These are phyloP conservation scores for Dryadomyces sulphureus DNA, from an alignment of 2,329 filamentous ascomycete genomes.

Conservation along the genomic window DNA sequence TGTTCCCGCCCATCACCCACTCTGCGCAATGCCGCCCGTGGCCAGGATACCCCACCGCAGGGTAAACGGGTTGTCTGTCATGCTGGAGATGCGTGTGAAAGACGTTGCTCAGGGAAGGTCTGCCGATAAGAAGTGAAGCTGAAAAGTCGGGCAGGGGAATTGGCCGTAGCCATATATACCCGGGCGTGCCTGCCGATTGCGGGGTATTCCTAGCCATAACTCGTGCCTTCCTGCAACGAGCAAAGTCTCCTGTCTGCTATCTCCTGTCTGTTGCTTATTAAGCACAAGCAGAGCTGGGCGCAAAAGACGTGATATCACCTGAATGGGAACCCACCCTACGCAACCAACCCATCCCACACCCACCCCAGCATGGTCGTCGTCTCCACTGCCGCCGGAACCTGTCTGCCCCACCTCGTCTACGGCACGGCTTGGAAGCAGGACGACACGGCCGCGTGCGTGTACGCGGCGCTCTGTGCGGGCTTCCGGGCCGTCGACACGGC, in stretches of 20 bases:
- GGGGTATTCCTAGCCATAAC: too few species aligned
- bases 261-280: too few species aligned
- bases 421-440: conserved; percentile 81
- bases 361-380: conserved; percentile 8
- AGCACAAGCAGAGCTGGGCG: too few species aligned
- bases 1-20: conserved; percentile 20
- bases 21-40: conserved; percentile 43
- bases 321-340: too few species aligned
- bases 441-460: conserved; percentile 50
- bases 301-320: too few species aligned
- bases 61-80: conserved; percentile 21
- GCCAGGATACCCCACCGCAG: conserved; percentile 47
- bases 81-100: not conserved
- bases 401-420: conserved; percentile 47
- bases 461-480: conserved; percentile 49
- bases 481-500: conserved; percentile 67
- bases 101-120: not conserved
- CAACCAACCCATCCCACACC: not conserved
- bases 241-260: too few species aligned
- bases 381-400: conserved; percentile 14
- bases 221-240: too few species aligned
- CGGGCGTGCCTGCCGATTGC: too few species aligned
- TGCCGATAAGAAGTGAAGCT: not conserved
- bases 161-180: too few species aligned
- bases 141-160: too few species aligned